These are phyloP conservation scores for Starmera dryadoides DNA, from an alignment of 805 yeast species.

Conservation along the genomic window DNA sequence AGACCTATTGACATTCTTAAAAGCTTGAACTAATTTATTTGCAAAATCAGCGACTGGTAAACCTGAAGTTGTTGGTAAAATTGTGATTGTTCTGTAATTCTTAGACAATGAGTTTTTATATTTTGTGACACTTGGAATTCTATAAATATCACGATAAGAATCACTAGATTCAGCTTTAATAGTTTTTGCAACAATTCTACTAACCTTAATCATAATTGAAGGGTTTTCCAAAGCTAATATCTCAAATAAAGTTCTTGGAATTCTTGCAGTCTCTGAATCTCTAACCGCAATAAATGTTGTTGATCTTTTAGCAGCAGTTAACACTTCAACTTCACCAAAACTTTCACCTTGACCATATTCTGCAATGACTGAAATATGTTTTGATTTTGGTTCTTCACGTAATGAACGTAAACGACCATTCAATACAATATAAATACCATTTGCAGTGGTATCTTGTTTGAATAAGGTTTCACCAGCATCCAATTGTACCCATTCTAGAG, in stretches of 20 bases:
- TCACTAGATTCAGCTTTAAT: conserved; percentile 14
- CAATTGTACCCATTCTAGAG: conserved; percentile 89
- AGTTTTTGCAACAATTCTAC: conserved; percentile 75
- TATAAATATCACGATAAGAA: not conserved
- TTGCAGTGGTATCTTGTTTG: conserved; percentile 79
- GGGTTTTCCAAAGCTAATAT: conserved; percentile 80
- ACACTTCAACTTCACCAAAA: conserved; percentile 90
- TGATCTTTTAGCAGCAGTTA: conserved; percentile 68
- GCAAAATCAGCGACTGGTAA: conserved; percentile 89
- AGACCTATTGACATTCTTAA: conserved; percentile 61
- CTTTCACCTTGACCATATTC: conserved; percentile 95
- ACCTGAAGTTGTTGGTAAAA: conserved; percentile 72
- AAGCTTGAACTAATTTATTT: conserved; percentile 58
- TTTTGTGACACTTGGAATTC: conserved; percentile 16
- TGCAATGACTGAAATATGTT: conserved; percentile 36
- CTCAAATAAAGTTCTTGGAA: conserved; percentile 86
- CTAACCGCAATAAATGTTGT: conserved; percentile 76
- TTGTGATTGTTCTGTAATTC: conserved; percentile 74
- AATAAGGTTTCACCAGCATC: conserved; percentile 81
- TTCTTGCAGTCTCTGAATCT: conserved; percentile 89
- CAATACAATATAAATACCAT: conserved; percentile 82
- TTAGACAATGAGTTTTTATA: conserved; percentile 28
- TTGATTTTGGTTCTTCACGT: conserved; percentile 16
- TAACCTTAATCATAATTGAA: conserved; percentile 81
- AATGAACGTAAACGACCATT: conserved; percentile 80